Conservation (phyloP, 768 basidiomycete species). For the Grammothele lineata region DNA sequence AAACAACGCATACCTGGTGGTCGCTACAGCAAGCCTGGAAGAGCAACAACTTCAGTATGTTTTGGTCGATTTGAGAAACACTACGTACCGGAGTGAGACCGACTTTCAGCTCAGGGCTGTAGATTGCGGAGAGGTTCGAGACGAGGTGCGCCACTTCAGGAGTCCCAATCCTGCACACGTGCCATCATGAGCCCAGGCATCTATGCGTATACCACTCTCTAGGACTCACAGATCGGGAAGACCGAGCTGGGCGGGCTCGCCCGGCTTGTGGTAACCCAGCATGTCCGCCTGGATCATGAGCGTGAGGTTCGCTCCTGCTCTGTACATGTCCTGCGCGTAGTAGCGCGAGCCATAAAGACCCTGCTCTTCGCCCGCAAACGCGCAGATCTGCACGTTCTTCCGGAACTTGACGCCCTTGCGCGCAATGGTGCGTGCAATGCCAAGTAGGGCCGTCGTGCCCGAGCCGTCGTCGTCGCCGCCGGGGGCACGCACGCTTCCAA, state of each 20-base stretch:
- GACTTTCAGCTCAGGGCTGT: slow-evolving; percentile 74
- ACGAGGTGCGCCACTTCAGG: slow-evolving; percentile 74
- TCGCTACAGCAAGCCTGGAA: slow-evolving; percentile 87
- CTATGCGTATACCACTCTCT: too few relatives aligned
- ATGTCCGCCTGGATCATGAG: slow-evolving; percentile 92
- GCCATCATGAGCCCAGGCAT: too few relatives aligned
- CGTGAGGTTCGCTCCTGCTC: slow-evolving; percentile 58
- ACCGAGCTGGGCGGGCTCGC: slow-evolving; percentile 81
- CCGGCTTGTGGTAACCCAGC: slow-evolving; percentile 77
- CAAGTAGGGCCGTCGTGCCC: slow-evolving; percentile 68
- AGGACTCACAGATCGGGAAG: slow-evolving; percentile 60
- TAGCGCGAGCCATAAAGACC: slow-evolving; percentile 74
- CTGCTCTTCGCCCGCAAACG: slow-evolving; percentile 92
- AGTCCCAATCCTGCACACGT: slow-evolving; percentile 61
- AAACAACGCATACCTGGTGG: slow-evolving; percentile 63
- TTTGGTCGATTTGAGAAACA: slow-evolving; percentile 78
- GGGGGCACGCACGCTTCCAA: slow-evolving; percentile 67
- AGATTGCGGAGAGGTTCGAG: slow-evolving; percentile 69
- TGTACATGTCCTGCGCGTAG: slow-evolving; percentile 73
- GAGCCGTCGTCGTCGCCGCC: slow-evolving; percentile 65
- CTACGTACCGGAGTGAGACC: slow-evolving; percentile 65
- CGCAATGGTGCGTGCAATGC: slow-evolving; percentile 73
- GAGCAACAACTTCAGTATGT: slow-evolving; percentile 66
- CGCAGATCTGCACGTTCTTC: slow-evolving; percentile 73
- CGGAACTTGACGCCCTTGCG: slow-evolving; percentile 65